phyloP scores from a whole-genome alignment of 192 early-diverging fungal species.

The Linnemannia exigua region DNA sequence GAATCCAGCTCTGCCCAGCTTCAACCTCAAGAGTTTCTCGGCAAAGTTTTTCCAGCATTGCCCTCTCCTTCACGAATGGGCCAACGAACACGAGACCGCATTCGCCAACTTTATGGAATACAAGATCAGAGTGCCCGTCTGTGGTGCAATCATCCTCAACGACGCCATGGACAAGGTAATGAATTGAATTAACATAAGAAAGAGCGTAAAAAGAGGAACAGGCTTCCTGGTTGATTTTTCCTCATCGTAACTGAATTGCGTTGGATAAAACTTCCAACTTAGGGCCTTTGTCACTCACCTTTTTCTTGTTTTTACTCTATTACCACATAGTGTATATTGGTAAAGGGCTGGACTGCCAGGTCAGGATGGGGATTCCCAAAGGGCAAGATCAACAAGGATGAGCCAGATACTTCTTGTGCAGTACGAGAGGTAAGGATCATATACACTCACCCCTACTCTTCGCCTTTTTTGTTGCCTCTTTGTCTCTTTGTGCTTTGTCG shows the following conservation, averaged over 20 bases:
- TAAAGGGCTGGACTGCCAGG: slow-evolving; percentile 92
- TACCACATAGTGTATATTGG: slow-evolving; percentile 76
- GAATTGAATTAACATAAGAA: not conserved
- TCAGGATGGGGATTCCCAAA: slow-evolving; percentile 99
- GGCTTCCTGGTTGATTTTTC: not conserved
- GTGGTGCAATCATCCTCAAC: slow-evolving; percentile 97
- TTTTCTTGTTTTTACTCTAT: not conserved
- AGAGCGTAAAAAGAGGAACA: not conserved
- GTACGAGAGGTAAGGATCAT: slow-evolving; percentile 81
- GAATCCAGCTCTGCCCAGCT: slow-evolving; percentile 83
- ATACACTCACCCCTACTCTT: too few relatives aligned
- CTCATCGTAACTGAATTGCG: not conserved
- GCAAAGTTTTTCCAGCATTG: slow-evolving; percentile 90
- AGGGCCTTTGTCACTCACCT: not conserved
- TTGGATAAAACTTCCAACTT: not conserved
- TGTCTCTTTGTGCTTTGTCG: not conserved
- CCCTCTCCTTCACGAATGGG: slow-evolving; percentile 91
- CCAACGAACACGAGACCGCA: slow-evolving; percentile 87
- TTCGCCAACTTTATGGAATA: slow-evolving; percentile 96
- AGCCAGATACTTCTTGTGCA: slow-evolving; percentile 89
- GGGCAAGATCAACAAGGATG: slow-evolving; percentile 99
- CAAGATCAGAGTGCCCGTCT: slow-evolving; percentile 96
- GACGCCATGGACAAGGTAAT: slow-evolving; percentile 77
- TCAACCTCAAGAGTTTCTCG: slow-evolving; percentile 88
- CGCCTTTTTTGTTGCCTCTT: not conserved